These are phyloP conservation scores for Saccharomycopsis vini DNA, from an alignment of 805 yeast genomes.

Conservation along the genomic window DNA sequence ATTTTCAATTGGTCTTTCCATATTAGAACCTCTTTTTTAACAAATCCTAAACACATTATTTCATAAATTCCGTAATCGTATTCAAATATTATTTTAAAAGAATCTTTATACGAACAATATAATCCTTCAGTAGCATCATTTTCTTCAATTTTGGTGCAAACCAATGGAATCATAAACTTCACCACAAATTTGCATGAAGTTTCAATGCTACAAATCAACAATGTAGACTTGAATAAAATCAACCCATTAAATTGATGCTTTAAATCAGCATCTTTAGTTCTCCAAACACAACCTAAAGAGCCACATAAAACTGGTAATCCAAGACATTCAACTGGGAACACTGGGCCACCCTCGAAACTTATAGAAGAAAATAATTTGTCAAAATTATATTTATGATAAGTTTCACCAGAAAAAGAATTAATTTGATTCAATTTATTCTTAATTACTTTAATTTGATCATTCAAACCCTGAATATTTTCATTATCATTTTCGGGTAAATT, in stretches of 20 bases:
- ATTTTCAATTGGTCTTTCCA: constrained; percentile 35
- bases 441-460: neutral
- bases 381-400: neutral
- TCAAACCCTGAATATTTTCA: neutral
- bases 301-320: constrained; percentile 40
- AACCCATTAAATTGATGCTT: constrained; percentile 26
- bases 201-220: constrained; percentile 30
- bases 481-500: constrained; percentile 2
- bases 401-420: neutral
- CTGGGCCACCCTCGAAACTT: constrained; percentile 9
- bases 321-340: constrained; percentile 36
- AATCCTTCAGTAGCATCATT: constrained; percentile 25
- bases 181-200: constrained; percentile 26
- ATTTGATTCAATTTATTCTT: constrained; percentile 6
- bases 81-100: constrained; percentile 41
- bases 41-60: constrained; percentile 30
- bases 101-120: constrained; percentile 26
- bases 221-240: constrained; percentile 43
- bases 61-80: constrained; percentile 35
- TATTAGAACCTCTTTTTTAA: constrained; percentile 27
- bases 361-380: constrained; percentile 1
- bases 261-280: constrained; percentile 20
- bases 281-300: constrained; percentile 34
- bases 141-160: constrained; percentile 25
- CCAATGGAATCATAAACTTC: constrained; percentile 41